Evolutionary conservation across 768 basidiomycete species (phyloP).

Genomic region (Suillus plorans): DNA sequence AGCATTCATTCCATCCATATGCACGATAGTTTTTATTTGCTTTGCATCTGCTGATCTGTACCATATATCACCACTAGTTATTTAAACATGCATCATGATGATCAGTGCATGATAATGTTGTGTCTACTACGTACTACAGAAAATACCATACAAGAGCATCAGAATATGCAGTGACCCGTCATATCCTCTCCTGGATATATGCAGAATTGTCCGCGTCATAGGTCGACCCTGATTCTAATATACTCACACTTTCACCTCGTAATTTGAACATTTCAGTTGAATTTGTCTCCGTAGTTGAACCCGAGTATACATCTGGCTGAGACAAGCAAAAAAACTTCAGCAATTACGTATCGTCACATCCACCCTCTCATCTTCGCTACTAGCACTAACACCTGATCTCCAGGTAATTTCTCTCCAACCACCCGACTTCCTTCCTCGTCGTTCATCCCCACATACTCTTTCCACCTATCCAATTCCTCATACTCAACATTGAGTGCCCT

Average conservation of each 20-base stretch:
- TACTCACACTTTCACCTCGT: constrained; percentile 15
- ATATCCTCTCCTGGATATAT: neutral
- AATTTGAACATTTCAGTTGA: constrained; percentile 2
- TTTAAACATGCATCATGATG: constrained; percentile 6
- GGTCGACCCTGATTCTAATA: neutral
- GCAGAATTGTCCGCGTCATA: neutral
- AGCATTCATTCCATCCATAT: constrained; percentile 67
- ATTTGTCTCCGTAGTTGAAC: neutral
- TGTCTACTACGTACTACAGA: neutral
- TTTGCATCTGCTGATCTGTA: constrained; percentile 22
- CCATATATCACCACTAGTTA: constrained; percentile 29
- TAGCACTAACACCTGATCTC: constrained; percentile 17
- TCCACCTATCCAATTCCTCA: constrained; percentile 80
- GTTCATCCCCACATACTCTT: constrained; percentile 61
- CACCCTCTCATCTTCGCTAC: constrained; percentile 36
- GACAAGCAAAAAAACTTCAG: neutral
- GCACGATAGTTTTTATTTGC: constrained; percentile 40
- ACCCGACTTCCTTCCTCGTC: constrained; percentile 39
- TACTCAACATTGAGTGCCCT: constrained; percentile 88
- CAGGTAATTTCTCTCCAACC: constrained; percentile 18
- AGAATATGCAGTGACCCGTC: neutral
- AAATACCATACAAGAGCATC: neutral
- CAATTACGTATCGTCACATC: constrained; percentile 10
- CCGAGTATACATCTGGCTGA: neutral
- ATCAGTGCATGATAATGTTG: neutral